A percentile compares a stretch with the other conserved stretches of the same genome.
phyloP scores from a whole-genome alignment of 257 asterid species.

The Henckelia pumila region DNA sequence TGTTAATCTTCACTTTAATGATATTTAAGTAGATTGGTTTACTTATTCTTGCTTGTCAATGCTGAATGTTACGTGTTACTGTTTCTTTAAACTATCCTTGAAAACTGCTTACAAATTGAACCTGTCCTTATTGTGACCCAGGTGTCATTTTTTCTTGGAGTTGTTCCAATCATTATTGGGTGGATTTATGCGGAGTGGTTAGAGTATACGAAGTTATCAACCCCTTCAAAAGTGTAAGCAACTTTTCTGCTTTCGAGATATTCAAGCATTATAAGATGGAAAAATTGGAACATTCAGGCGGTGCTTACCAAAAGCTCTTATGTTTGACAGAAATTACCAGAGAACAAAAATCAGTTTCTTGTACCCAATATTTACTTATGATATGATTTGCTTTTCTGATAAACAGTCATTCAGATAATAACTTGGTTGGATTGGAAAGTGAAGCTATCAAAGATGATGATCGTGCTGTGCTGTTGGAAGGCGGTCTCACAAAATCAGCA shows the following conservation, averaged over 20 bases:
- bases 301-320: conserved; percentile 14
- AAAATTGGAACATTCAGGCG: conserved; percentile 8
- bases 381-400: conserved; percentile 27
- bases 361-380: conserved; percentile 17
- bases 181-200: conserved; percentile 93
- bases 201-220: conserved; percentile 63
- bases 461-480: conserved; percentile 76
- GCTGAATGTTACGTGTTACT: conserved; percentile 10
- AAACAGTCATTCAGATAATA: conserved; percentile 81
- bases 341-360: neutral
- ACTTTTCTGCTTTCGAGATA: conserved; percentile 12
- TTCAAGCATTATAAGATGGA: neutral
- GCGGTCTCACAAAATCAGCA: conserved; percentile 71
- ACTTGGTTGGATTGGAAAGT: conserved; percentile 58
- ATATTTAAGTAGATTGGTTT: neutral
- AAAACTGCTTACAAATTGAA: conserved; percentile 4
- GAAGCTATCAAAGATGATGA: conserved; percentile 77
- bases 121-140: conserved; percentile 34
- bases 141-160: conserved; percentile 92
- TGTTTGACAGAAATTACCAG: conserved; percentile 7
- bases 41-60: neutral
- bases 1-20: neutral
- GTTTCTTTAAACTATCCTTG: conserved; percentile 3
- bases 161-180: conserved; percentile 60
- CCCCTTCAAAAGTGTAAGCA: conserved; percentile 68